Percentiles rank a stretch among this genome's conserved stretches.
Evolutionary conservation across 208 protist genomes (phyloP).

Genomic region (Lotmaria passim): DNA sequence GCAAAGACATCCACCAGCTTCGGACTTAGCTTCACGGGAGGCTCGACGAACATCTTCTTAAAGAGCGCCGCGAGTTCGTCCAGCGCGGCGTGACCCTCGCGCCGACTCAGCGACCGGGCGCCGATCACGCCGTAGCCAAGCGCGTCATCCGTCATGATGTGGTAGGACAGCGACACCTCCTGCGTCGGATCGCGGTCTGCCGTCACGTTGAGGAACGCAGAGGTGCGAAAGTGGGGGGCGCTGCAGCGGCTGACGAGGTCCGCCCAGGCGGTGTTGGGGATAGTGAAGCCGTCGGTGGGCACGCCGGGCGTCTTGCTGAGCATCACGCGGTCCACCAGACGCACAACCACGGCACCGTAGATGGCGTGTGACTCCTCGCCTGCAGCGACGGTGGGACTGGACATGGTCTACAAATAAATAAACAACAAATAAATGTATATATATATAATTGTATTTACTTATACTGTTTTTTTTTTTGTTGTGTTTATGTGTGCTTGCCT

Average conservation of each 20-base stretch:
- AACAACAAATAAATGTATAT: too few species aligned
- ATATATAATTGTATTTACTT: too few species aligned
- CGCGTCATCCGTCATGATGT: slow-evolving; percentile 81
- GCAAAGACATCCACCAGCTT: slow-evolving; percentile 73
- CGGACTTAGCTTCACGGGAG: slow-evolving; percentile 55
- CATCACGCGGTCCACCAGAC: slow-evolving; percentile 77
- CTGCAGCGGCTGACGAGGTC: slow-evolving; percentile 81
- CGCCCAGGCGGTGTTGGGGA: slow-evolving; percentile 75
- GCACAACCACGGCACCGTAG: slow-evolving; percentile 81
- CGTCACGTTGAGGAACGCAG: slow-evolving; percentile 61
- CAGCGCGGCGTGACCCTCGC: slow-evolving; percentile 66
- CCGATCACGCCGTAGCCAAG: slow-evolving; percentile 75
- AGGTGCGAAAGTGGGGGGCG: slow-evolving; percentile 82
- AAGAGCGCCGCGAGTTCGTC: slow-evolving; percentile 80
- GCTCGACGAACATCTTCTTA: slow-evolving; percentile 89
- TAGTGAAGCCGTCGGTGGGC: slow-evolving; percentile 62
- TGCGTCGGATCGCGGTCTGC: slow-evolving; percentile 36
- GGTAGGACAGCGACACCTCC: slow-evolving; percentile 74
- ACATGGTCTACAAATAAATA: slow-evolving; percentile 10
- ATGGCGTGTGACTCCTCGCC: slow-evolving; percentile 37
- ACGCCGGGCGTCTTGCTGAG: slow-evolving; percentile 68
- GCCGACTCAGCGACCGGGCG: slow-evolving; percentile 49
- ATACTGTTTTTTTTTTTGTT: not conserved
- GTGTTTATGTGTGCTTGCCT: not conserved
- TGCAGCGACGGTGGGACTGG: slow-evolving; percentile 2